Conservation (phyloP, 148 eudicot species). For the Camellia japonica region DNA sequence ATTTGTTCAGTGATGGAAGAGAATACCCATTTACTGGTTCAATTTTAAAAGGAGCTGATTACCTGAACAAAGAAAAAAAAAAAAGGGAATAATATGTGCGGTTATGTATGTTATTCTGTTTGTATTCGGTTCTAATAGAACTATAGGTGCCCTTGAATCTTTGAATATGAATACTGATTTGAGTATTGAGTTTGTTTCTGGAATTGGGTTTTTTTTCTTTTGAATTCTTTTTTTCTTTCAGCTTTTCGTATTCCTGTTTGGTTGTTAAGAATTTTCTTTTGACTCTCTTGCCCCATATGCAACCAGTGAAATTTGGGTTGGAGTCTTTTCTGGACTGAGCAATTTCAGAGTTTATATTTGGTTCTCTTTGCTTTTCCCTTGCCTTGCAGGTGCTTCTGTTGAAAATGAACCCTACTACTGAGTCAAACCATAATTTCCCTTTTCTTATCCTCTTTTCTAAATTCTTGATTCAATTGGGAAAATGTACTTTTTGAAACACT, state of each 20-base stretch:
- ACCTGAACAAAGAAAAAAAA: constrained; percentile 16
- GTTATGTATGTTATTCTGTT: constrained; percentile 9
- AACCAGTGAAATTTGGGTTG: neutral
- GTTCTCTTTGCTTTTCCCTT: neutral
- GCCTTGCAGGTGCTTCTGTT: constrained; percentile 1
- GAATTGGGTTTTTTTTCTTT: neutral
- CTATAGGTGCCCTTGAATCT: neutral
- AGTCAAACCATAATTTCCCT: constrained; percentile 5
- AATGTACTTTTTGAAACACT: constrained; percentile 6
- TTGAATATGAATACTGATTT: neutral
- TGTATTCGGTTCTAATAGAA: neutral
- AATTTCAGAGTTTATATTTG: neutral
- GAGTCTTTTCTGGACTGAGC: neutral
- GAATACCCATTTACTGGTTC: constrained; percentile 19
- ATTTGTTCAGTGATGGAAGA: constrained; percentile 27
- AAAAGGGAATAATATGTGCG: constrained; percentile 15
- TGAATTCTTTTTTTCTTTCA: neutral
- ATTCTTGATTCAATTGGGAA: neutral
- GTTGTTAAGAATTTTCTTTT: neutral
- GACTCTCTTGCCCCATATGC: constrained; percentile 1
- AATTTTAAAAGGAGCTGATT: constrained; percentile 4
- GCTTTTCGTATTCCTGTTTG: neutral
- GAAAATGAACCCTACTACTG: neutral
- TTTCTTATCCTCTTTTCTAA: neutral
- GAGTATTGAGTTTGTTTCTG: neutral